Base-by-base conservation (phyloP, 2,329 filamentous ascomycete species). In the Arthroderma sp. region DNA sequence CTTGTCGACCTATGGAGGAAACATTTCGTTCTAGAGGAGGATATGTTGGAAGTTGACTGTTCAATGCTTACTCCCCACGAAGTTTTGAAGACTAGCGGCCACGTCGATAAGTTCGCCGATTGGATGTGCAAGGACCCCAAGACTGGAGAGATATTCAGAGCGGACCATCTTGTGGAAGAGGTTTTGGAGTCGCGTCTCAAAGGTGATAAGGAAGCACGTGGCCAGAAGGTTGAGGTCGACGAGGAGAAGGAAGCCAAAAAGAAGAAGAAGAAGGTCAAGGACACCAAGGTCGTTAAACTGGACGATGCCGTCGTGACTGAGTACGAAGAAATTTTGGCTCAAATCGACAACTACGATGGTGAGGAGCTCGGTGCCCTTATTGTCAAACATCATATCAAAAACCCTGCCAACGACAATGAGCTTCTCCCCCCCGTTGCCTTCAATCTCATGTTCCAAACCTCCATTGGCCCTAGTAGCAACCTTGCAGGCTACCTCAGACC, bases 121-220 rank as follows among this genome's bases (percentile, higher is more conserved):
- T 96, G 85, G 86, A 95, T 96, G 88, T 94, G 86, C 80, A 94
- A 94, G 68, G 91, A 98, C 66, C 86, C 89, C 51, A 93, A 94
- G 75, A 94, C 83, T 58, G 91, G 91, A 62, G 91, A 98, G 66
- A 94, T 95, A 60, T 80, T 98, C 63, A 80, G 91, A 55, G 87
- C 91, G 47, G 91, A 98, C 62, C 91, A 98, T 70, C 78, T 96
- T 57, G 88, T 98, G 54, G 88, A 96, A 73, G 86, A 94, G 57
- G 80, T 95, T 33, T 77, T 98, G 43, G 88, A 95, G 71, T 72
- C 78, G 40, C 77, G 91, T 34, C 68, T 98, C 50, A 89, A 88
- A 66, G 87, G 86, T 43, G 80, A 96, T 70, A 91, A 91, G 71
- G 82, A 93, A 65, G 89, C 91, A 29, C 85, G 91, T 56, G 88